phyloP scores from a whole-genome alignment of 805 yeast species.

The Torulaspora gathmanii region DNA sequence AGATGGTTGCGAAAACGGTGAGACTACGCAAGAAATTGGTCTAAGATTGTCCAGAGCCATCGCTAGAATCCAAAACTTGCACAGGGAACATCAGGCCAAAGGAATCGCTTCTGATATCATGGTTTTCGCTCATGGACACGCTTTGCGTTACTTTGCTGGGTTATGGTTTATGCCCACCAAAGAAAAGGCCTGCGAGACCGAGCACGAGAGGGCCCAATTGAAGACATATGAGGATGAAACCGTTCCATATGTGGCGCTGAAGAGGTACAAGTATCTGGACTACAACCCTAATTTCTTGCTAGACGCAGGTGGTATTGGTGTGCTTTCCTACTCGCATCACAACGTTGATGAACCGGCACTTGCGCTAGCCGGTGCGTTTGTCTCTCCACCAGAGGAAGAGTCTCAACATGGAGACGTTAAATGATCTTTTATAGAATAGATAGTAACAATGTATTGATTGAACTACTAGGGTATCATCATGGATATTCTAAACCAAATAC shows the following conservation, averaged over 20 bases:
- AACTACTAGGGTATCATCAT: slow-evolving; percentile 1
- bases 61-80: slow-evolving; percentile 56
- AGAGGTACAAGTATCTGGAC: slow-evolving; percentile 35
- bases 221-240: slow-evolving; percentile 29
- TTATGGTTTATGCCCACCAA: slow-evolving; percentile 62
- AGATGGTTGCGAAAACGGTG: slow-evolving; percentile 93
- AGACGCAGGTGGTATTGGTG: slow-evolving; percentile 96
- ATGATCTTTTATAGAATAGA: background rate
- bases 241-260: slow-evolving; percentile 35
- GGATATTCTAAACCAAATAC: slow-evolving; percentile 3
- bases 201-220: slow-evolving; percentile 19
- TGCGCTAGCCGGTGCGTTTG: slow-evolving; percentile 76
- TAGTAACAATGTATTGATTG: background rate
- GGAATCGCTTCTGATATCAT: slow-evolving; percentile 64
- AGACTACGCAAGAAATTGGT: slow-evolving; percentile 59
- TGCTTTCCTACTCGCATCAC: slow-evolving; percentile 82
- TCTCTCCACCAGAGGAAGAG: slow-evolving; percentile 62
- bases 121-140: slow-evolving; percentile 91
- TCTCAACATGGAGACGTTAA: slow-evolving; percentile 30
- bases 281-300: slow-evolving; percentile 75
- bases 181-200: slow-evolving; percentile 27
- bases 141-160: slow-evolving; percentile 81
- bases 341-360: slow-evolving; percentile 83
- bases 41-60: slow-evolving; percentile 69
- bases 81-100: slow-evolving; percentile 47